Conservation (phyloP, 352 stramenopile genomes). For the Globisporangium iwayamae region DNA sequence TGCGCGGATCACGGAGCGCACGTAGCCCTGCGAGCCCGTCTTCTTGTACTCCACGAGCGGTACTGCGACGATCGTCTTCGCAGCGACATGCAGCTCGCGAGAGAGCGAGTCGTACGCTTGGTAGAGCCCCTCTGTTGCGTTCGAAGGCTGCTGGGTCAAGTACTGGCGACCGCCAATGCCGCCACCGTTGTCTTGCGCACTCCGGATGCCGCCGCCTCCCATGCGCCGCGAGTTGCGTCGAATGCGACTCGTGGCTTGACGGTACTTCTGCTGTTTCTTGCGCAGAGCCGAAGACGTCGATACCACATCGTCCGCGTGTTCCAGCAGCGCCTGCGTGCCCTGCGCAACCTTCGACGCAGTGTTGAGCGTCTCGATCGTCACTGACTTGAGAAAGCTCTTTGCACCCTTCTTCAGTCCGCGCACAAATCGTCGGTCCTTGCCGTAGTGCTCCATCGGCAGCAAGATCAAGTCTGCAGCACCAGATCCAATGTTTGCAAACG, state of each 20-base stretch:
- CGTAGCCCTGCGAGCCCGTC: conserved; percentile 85
- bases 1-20: conserved; percentile 84
- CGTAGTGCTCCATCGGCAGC: conserved; percentile 84
- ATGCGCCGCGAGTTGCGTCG: conserved; percentile 75
- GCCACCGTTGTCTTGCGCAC: conserved; percentile 59
- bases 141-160: conserved; percentile 76
- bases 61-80: conserved; percentile 87
- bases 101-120: conserved; percentile 86
- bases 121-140: conserved; percentile 72
- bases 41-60: conserved; percentile 90
- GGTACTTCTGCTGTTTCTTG: conserved; percentile 76
- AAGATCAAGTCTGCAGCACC: conserved; percentile 83
- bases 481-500: conserved; percentile 85
- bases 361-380: conserved; percentile 87
- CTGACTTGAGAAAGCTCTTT: conserved; percentile 84
- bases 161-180: conserved; percentile 83
- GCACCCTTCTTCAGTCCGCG: conserved; percentile 82
- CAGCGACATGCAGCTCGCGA: conserved; percentile 76
- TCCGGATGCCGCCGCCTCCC: conserved; percentile 74
- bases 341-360: conserved; percentile 81
- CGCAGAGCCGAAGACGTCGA: conserved; percentile 57
- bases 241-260: conserved; percentile 72
- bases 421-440: conserved; percentile 76
- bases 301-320: conserved; percentile 83
- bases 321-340: conserved; percentile 74